phyloP scores from a whole-genome alignment of 1,284 basidiomycete genomes.

The Ganoderma lingzhi region DNA sequence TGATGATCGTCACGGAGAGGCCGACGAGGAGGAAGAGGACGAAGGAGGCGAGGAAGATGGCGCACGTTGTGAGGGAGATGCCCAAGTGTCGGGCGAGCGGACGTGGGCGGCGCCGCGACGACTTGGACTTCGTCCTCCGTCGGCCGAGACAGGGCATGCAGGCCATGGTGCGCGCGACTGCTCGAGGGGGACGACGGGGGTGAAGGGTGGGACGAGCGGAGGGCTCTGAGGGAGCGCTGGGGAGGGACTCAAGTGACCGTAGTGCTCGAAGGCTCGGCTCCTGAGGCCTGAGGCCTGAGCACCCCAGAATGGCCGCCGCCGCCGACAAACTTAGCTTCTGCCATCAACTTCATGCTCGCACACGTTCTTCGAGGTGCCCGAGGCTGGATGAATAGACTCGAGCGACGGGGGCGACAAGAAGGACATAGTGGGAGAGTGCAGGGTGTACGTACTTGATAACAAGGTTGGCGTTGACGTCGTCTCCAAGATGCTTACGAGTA shows the following conservation, averaged over 20 bases:
- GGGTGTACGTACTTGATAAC: not conserved
- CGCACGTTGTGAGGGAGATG: slow-evolving; percentile 54
- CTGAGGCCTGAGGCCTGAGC: not conserved
- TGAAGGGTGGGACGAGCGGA: not conserved
- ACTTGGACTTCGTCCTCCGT: slow-evolving; percentile 7
- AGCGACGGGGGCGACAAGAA: slow-evolving; percentile 1
- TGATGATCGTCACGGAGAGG: slow-evolving; percentile 77
- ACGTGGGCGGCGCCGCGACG: slow-evolving; percentile 29
- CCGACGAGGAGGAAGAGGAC: slow-evolving; percentile 78
- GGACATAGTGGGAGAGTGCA: not conserved
- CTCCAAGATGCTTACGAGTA: not conserved
- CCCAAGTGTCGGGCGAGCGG: slow-evolving; percentile 47
- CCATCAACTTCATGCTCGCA: slow-evolving; percentile 2
- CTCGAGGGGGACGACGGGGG: not conserved
- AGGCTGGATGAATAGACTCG: not conserved
- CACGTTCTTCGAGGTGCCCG: slow-evolving; percentile 9
- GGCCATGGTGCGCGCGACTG: slow-evolving; percentile 7
- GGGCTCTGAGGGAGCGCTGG: not conserved
- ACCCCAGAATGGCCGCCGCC: not conserved
- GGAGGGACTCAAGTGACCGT: slow-evolving; percentile 4
- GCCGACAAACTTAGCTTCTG: slow-evolving; percentile 10
- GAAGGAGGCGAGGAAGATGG: slow-evolving; percentile 63
- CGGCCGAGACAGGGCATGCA: not conserved
- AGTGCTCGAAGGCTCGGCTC: slow-evolving; percentile 4
- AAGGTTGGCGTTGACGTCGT: slow-evolving; percentile 7